A percentile compares a stretch with the other conserved stretches of the same genome.
These are phyloP conservation scores for Gnomoniopsis sp. DNA, from an alignment of 2,329 filamentous ascomycete genomes.

Conservation along the genomic window DNA sequence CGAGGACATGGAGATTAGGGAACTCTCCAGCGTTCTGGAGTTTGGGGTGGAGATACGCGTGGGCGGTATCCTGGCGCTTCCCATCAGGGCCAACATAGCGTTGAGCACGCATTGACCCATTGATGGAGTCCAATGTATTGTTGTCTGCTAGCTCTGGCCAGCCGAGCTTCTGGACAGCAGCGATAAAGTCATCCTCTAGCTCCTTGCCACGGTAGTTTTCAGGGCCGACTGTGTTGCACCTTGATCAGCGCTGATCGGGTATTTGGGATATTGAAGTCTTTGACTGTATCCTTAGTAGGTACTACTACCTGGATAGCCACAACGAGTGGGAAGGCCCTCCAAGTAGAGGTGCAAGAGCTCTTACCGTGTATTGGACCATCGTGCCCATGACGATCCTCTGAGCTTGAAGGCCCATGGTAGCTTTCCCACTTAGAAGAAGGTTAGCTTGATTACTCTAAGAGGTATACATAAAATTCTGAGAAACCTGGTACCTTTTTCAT, in stretches of 20 bases:
- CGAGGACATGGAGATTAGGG: constrained; percentile 49
- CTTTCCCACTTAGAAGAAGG: constrained; percentile 50
- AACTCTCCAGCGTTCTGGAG: constrained; percentile 41
- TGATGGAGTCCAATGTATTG: constrained; percentile 38
- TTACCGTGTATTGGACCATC: constrained; percentile 40
- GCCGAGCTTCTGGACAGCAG: constrained; percentile 41
- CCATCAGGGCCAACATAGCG: constrained; percentile 34
- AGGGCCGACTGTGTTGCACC: constrained; percentile 42
- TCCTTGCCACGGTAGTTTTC: constrained; percentile 38
- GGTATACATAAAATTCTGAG: background rate
- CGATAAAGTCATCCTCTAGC: constrained; percentile 42
- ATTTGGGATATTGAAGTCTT: too few relatives aligned
- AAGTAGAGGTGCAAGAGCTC: background rate
- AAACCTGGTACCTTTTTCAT: constrained; percentile 42
- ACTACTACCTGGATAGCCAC: too few relatives aligned
- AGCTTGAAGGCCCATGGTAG: constrained; percentile 38
- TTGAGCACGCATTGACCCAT: constrained; percentile 24
- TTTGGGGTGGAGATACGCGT: constrained; percentile 48
- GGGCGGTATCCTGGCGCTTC: constrained; percentile 49
- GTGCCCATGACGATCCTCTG: constrained; percentile 40
- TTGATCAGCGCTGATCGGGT: too few relatives aligned
- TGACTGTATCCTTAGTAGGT: too few relatives aligned
- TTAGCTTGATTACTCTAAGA: too few relatives aligned
- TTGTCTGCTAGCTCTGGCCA: constrained; percentile 45
- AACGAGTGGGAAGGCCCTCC: background rate